These are phyloP conservation scores for Leishmania lainsoni DNA, from an alignment of 208 protist genomes.

Conservation along the genomic window DNA sequence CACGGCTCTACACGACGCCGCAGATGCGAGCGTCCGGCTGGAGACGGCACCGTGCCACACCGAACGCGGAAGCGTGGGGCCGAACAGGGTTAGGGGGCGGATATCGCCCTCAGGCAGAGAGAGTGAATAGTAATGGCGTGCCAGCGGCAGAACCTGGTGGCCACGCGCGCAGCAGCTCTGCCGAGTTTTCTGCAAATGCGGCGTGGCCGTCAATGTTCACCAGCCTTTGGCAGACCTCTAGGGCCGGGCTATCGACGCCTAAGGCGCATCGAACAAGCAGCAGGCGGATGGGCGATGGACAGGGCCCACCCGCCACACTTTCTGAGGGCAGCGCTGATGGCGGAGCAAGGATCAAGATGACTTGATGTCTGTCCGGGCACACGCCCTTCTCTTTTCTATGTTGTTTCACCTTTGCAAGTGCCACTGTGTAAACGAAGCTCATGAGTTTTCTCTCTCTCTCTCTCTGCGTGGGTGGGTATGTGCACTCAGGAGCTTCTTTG, in stretches of 20 bases:
- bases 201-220: background rate
- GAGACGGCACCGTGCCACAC: conserved; percentile 9
- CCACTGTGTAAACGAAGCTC: background rate
- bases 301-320: background rate
- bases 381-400: background rate
- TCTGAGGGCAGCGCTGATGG: background rate
- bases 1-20: conserved; percentile 10
- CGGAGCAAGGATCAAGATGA: background rate
- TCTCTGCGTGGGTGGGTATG: background rate
- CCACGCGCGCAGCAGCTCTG: background rate
- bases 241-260: background rate
- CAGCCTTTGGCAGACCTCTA: conserved; percentile 3
- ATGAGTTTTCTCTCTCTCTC: background rate
- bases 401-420: background rate
- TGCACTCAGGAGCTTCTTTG: background rate
- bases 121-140: background rate
- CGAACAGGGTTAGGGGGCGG: background rate
- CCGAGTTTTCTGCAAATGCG: background rate
- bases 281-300: background rate
- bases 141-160: background rate
- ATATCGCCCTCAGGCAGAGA: background rate
- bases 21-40: conserved; percentile 28
- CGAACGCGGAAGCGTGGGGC: background rate
- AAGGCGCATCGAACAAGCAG: background rate
- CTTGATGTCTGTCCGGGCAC: background rate